Evolutionary conservation across 2,329 filamentous ascomycete genomes (phyloP), one percentile per base, ranked within the genome.

Genomic region (Macrophomina pseudophaseolina): DNA sequence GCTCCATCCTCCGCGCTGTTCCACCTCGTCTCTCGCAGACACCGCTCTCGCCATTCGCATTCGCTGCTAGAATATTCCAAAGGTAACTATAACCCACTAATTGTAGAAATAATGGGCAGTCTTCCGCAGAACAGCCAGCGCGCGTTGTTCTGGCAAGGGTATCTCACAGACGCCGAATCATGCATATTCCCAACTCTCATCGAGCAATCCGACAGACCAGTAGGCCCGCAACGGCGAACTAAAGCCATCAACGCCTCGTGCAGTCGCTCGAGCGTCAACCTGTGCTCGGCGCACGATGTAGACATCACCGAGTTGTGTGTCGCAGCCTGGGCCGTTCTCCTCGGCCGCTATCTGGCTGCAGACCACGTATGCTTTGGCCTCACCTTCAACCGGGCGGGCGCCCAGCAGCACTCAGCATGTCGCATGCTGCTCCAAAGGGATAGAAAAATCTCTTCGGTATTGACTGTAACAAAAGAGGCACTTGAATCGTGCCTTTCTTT

Each of bases 31-130:
- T 48, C 44, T 48, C 18, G 11, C 16, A 48, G 18, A 18, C 18
- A 8, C 14, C 44, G 16, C 44, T 28, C 32, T 23, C 18, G 52
- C 23, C n/a, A 8, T 28, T 28, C 8, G 8, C 28, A 35, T 23
- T 8, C 30, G 11, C 14, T 35, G 11, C 35, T 5, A 35, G 14
- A 53, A 16, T 28, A 40, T 35, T 7, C 35, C 53, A 9, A 56
- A 56, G 35, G 53, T 56, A 56, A 56, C 53, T 56, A 56, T 40
- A 42, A n/a, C 33, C 53, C 53, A 42, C 53, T 56, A 56, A 56
- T 56, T 35, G 35, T 56, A 40, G n/a, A 56, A 40, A 56, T 56
- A 56, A 56, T 56, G 53, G 53, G 53, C 35, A 56, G 53, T 42
- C 53, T 56, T 56, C 18, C 53, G 35, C 53, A 56, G 33, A 56